These are phyloP conservation scores for Leishmania tarentolae DNA, from an alignment of 208 protist species.

Conservation along the genomic window DNA sequence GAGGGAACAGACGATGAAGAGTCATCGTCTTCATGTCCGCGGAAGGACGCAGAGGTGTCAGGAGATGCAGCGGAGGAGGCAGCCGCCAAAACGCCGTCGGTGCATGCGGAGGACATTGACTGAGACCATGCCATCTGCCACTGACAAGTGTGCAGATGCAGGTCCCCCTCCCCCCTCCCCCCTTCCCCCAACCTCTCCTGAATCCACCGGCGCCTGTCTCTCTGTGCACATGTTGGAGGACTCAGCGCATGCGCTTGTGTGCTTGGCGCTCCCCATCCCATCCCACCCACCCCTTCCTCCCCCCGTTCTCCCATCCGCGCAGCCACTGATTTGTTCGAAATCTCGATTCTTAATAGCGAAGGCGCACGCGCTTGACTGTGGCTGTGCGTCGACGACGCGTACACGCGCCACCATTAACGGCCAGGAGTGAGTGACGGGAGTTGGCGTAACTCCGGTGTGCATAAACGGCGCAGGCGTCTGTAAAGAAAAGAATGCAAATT, in stretches of 20 bases:
- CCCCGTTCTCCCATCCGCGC: not conserved
- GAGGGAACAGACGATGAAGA: not conserved
- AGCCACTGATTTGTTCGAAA: not conserved
- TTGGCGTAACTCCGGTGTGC: not conserved
- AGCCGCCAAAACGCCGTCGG: not conserved
- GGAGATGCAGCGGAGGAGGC: constrained; percentile 10
- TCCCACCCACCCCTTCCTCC: not conserved
- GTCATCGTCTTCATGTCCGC: not conserved
- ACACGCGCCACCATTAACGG: no score
- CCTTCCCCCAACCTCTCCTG: no score
- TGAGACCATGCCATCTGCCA: not conserved
- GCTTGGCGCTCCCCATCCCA: not conserved
- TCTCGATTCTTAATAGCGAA: not conserved
- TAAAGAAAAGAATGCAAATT: no score
- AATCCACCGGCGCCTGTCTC: not conserved
- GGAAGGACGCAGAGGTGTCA: not conserved
- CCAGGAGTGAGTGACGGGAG: not conserved
- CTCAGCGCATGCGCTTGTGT: not conserved
- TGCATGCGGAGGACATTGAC: constrained; percentile 23
- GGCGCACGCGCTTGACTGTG: not conserved
- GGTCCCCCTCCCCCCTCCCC: not conserved
- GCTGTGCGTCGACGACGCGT: no score
- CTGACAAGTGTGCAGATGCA: not conserved
- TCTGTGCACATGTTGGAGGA: not conserved
- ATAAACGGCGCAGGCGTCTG: not conserved